Percentiles rank a stretch among this genome's conserved stretches.
Conservation (phyloP, 108 stramenopile genomes). For the Cyclotella baltica region DNA sequence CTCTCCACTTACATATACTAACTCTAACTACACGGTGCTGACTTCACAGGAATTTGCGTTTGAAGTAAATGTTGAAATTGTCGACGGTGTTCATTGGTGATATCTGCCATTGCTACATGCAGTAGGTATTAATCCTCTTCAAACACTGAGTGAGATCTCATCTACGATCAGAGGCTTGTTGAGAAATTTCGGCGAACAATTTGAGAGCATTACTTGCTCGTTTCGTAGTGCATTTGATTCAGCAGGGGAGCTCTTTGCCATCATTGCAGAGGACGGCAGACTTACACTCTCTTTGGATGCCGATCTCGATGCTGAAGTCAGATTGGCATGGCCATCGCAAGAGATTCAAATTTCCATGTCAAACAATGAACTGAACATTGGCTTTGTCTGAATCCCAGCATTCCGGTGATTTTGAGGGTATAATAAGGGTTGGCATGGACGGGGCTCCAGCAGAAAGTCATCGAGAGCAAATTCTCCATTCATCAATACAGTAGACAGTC, state of each 20-base stretch:
- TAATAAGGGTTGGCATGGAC: constrained; percentile 2
- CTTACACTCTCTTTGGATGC: background rate
- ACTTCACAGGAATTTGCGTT: constrained; percentile 11
- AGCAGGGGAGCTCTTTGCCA: background rate
- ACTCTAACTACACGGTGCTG: no score
- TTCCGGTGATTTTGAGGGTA: background rate
- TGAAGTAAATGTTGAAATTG: constrained; percentile 7
- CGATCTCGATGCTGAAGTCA: background rate
- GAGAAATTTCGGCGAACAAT: background rate
- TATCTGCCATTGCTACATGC: constrained; percentile 3
- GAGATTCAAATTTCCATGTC: background rate
- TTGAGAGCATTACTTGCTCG: background rate
- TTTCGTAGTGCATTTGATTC: background rate
- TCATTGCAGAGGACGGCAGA: background rate
- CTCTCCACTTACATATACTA: background rate
- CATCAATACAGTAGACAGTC: background rate
- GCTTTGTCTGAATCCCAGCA: background rate
- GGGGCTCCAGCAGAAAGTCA: constrained; percentile 17
- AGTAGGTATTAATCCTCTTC: constrained; percentile 16
- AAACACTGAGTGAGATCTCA: constrained; percentile 12
- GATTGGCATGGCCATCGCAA: background rate
- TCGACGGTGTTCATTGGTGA: background rate
- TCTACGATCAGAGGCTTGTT: background rate
- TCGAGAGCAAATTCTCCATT: background rate
- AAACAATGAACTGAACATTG: background rate